Evolutionary conservation across 805 yeast genomes (phyloP).

Genomic region (Diddensiella santjacobensis): DNA sequence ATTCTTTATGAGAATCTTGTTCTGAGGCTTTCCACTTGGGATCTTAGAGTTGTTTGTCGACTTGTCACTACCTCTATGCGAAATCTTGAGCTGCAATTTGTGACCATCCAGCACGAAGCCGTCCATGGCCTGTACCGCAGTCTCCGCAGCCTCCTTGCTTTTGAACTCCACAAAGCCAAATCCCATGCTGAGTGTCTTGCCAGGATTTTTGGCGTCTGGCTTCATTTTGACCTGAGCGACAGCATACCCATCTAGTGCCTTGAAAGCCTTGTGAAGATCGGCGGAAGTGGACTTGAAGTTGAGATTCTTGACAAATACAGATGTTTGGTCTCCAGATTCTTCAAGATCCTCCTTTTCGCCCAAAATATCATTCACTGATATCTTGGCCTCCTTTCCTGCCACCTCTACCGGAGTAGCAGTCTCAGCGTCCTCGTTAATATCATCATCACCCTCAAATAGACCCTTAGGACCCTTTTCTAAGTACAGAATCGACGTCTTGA

Average conservation of each 20-base stretch:
- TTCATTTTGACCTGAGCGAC: constrained; percentile 81
- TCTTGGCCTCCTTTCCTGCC: constrained; percentile 33
- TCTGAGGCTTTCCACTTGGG: constrained; percentile 24
- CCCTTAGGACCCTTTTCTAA: constrained; percentile 91
- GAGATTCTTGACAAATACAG: constrained; percentile 87
- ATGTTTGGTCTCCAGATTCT: constrained; percentile 43
- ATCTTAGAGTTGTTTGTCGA: constrained; percentile 19
- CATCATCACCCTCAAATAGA: constrained; percentile 52
- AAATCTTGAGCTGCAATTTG: constrained; percentile 79
- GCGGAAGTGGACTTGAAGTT: constrained; percentile 72
- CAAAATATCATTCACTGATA: constrained; percentile 44
- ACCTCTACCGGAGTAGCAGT: constrained; percentile 3
- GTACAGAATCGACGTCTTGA: constrained; percentile 82
- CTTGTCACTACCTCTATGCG: constrained; percentile 56
- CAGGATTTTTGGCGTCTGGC: constrained; percentile 74
- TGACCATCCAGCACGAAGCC: constrained; percentile 85
- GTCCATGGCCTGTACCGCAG: constrained; percentile 70
- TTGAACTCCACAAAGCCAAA: constrained; percentile 93
- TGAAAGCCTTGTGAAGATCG: constrained; percentile 59
- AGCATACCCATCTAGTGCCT: constrained; percentile 70
- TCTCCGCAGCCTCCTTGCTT: constrained; percentile 70
- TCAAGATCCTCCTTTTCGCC: constrained; percentile 22
- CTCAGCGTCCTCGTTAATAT: constrained; percentile 30
- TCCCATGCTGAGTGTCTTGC: constrained; percentile 84
- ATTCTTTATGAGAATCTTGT: constrained; percentile 88